Conservation (phyloP, 371 early-diverging fungal species). For the Dichotomocladium elegans region DNA sequence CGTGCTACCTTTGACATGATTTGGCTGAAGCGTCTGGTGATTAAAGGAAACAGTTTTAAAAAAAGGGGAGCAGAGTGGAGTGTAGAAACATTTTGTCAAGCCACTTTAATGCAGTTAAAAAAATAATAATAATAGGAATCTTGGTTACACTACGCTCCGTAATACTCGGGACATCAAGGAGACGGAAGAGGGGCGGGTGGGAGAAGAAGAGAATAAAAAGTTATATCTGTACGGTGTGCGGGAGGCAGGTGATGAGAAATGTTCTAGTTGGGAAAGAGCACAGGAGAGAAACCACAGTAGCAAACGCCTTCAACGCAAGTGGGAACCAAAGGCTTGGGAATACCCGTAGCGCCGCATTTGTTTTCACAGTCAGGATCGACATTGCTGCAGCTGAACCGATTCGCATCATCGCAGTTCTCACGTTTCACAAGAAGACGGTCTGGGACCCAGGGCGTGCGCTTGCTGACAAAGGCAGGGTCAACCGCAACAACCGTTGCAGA, state of each 20-base stretch:
- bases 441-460: slow-evolving; percentile 1
- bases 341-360: background rate
- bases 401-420: slow-evolving; percentile 6
- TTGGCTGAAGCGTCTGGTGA: no score
- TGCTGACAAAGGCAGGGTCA: slow-evolving; percentile 3
- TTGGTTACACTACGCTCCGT: background rate
- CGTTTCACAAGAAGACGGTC: slow-evolving; percentile 6
- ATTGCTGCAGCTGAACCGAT: slow-evolving; percentile 1
- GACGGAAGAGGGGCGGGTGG: background rate
- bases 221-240: background rate
- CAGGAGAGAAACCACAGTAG: slow-evolving; percentile 12
- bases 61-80: background rate
- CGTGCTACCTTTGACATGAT: background rate
- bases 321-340: slow-evolving; percentile 12
- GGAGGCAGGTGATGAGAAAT: no score
- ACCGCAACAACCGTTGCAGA: background rate
- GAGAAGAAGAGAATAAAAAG: background rate
- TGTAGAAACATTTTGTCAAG: background rate
- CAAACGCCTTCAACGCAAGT: slow-evolving; percentile 7
- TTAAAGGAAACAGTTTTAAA: no score
- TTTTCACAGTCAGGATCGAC: slow-evolving; percentile 13
- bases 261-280: background rate
- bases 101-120: slow-evolving; percentile 1
- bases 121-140: background rate
- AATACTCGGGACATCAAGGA: background rate